Percentiles rank a stretch among this genome's conserved stretches.
phyloP scores from a whole-genome alignment of 208 protist genomes.

The Acanthamoeba sp. region DNA sequence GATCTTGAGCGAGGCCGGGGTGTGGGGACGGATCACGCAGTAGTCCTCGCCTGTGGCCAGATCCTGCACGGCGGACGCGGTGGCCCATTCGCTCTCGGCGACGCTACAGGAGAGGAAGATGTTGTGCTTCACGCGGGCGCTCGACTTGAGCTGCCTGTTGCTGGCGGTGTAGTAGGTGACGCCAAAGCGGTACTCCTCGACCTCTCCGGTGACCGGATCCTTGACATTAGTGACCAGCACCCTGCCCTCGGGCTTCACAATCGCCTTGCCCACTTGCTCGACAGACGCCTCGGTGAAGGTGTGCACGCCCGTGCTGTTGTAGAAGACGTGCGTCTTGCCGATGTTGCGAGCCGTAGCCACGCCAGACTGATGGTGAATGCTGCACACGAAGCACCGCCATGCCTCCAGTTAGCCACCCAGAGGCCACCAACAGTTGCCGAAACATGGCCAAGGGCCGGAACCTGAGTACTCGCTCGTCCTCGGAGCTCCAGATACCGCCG shows the following conservation, averaged over 20 bases:
- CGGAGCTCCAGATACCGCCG: constrained; percentile 46
- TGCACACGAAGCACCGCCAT: no score
- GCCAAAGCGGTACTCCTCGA: constrained; percentile 43
- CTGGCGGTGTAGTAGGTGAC: constrained; percentile 12
- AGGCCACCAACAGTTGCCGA: not conserved
- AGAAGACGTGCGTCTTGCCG: constrained; percentile 36
- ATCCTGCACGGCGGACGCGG: not conserved
- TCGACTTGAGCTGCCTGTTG: constrained; percentile 34
- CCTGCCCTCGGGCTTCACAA: constrained; percentile 2
- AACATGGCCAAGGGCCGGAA: not conserved
- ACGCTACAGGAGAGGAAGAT: constrained; percentile 43
- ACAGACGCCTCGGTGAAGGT: constrained; percentile 45
- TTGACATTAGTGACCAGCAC: constrained; percentile 44
- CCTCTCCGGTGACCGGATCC: constrained; percentile 36
- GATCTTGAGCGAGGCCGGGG: constrained; percentile 49
- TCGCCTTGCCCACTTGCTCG: constrained; percentile 46
- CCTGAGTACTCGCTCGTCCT: constrained; percentile 52
- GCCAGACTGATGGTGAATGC: constrained; percentile 49
- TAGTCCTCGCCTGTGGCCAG: not conserved
- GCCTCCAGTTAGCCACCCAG: no score
- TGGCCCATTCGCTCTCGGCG: constrained; percentile 63
- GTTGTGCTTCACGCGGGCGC: constrained; percentile 58
- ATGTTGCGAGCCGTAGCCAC: not conserved
- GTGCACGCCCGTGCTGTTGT: constrained; percentile 47
- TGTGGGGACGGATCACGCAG: constrained; percentile 54